phyloP scores from a whole-genome alignment of 106 monocot species.

The Allium fistulosum region DNA sequence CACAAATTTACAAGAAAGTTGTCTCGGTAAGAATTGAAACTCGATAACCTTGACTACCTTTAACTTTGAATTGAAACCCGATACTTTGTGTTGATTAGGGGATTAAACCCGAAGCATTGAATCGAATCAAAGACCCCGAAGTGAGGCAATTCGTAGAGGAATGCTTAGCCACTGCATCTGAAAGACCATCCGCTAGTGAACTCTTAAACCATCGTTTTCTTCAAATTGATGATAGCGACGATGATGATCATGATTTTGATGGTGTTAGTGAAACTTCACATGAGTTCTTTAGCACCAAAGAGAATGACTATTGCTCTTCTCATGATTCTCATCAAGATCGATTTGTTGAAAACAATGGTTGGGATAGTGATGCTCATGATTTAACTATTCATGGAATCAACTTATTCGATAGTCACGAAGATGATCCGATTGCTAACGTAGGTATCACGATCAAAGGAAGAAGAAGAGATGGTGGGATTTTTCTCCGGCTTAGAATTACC shows the following conservation, averaged over 20 bases:
- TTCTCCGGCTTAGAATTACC: constrained; percentile 38
- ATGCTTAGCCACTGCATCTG: constrained; percentile 61
- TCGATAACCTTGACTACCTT: background rate
- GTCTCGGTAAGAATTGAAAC: constrained; percentile 11
- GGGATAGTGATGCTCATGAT: constrained; percentile 28
- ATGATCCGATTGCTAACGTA: constrained; percentile 31
- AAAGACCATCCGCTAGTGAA: constrained; percentile 63
- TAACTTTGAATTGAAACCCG: background rate
- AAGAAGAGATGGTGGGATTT: constrained; percentile 42
- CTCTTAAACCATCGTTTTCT: constrained; percentile 84
- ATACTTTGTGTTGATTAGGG: constrained; percentile 34
- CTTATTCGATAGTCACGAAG: constrained; percentile 54
- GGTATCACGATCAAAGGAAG: constrained; percentile 28
- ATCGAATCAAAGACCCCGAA: constrained; percentile 60
- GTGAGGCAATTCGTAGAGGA: constrained; percentile 77
- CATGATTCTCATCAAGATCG: constrained; percentile 12
- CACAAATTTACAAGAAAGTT: constrained; percentile 23
- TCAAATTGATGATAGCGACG: constrained; percentile 37
- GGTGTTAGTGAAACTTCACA: constrained; percentile 20
- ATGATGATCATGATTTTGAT: constrained; percentile 27
- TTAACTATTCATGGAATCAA: constrained; percentile 26
- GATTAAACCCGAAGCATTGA: constrained; percentile 68
- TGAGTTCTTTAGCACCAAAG: constrained; percentile 19
- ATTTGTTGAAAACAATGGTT: constrained; percentile 28
- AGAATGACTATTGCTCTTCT: background rate